Evolutionary conservation across 345 rosid genomes (phyloP).

Genomic region (Arabis hirsuta): DNA sequence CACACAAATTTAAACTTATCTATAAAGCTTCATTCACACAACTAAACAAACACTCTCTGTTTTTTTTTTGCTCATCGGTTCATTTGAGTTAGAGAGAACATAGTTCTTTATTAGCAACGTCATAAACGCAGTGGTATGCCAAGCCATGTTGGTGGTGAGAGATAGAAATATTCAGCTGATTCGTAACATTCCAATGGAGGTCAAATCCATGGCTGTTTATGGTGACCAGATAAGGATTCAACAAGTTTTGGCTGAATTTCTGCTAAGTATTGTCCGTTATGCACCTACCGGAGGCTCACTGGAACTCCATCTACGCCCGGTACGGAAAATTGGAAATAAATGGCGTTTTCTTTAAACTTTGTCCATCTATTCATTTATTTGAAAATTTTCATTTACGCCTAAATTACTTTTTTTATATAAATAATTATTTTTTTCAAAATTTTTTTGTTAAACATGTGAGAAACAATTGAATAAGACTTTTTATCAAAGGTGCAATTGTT

Average conservation of each 20-base stretch:
- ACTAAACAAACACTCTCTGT: background rate
- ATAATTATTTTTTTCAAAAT: no score
- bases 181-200: conserved; percentile 85
- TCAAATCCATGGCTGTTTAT: conserved; percentile 71
- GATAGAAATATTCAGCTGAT: conserved; percentile 78
- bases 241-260: conserved; percentile 82
- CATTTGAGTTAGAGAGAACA: conserved; percentile 74
- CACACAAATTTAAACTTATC: background rate
- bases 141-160: conserved; percentile 73
- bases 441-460: no score
- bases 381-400: no score
- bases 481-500: no score
- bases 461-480: no score
- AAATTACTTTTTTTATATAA: no score
- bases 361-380: no score
- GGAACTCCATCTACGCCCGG: conserved; percentile 70
- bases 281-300: conserved; percentile 78
- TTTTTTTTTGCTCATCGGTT: conserved; percentile 47
- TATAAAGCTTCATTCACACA: conserved; percentile 2
- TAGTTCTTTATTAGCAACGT: conserved; percentile 81
- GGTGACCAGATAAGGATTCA: conserved; percentile 90
- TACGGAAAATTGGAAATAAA: no score
- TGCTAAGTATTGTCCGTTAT: conserved; percentile 70
- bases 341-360: no score
- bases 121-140: conserved; percentile 89